Evolutionary conservation across 2,329 filamentous ascomycete genomes (phyloP).

Genomic region (Fusarium duplospermum): DNA sequence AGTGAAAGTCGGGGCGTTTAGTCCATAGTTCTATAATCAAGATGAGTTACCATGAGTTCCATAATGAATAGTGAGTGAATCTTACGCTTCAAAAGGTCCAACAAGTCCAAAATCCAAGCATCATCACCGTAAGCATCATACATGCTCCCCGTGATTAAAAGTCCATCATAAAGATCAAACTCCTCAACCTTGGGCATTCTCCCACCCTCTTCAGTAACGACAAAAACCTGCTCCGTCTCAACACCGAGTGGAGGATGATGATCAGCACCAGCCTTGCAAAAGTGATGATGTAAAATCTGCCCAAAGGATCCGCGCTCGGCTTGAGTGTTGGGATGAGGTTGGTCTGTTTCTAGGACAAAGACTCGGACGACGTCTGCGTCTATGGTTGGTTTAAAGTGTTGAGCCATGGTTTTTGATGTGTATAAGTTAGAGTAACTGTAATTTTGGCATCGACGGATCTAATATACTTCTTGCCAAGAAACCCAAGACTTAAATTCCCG

Average conservation of each 20-base stretch:
- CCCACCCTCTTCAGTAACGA: slow-evolving; percentile 62
- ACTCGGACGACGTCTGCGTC: slow-evolving; percentile 49
- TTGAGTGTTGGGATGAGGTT: slow-evolving; percentile 63
- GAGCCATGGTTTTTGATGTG: slow-evolving; percentile 34
- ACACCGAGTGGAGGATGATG: slow-evolving; percentile 66
- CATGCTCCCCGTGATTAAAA: slow-evolving; percentile 79
- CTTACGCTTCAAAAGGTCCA: slow-evolving; percentile 64
- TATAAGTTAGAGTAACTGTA: too few species aligned
- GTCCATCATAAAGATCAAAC: slow-evolving; percentile 74
- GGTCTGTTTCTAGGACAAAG: slow-evolving; percentile 70
- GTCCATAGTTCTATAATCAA: slow-evolving; percentile 58
- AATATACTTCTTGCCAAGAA: neutral
- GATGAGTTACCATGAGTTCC: neutral
- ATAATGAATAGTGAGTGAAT: neutral
- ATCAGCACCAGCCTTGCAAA: slow-evolving; percentile 60
- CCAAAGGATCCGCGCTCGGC: slow-evolving; percentile 64
- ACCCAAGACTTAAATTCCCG: neutral
- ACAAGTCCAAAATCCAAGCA: slow-evolving; percentile 78
- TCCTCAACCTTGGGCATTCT: slow-evolving; percentile 60
- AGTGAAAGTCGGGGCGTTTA: slow-evolving; percentile 61
- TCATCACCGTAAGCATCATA: slow-evolving; percentile 77
- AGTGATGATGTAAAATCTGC: slow-evolving; percentile 63
- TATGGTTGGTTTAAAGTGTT: slow-evolving; percentile 43
- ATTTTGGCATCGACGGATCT: neutral
- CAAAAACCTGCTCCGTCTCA: slow-evolving; percentile 65